These are phyloP conservation scores for Litchi chinensis DNA, from an alignment of 345 rosid genomes.

Conservation along the genomic window DNA sequence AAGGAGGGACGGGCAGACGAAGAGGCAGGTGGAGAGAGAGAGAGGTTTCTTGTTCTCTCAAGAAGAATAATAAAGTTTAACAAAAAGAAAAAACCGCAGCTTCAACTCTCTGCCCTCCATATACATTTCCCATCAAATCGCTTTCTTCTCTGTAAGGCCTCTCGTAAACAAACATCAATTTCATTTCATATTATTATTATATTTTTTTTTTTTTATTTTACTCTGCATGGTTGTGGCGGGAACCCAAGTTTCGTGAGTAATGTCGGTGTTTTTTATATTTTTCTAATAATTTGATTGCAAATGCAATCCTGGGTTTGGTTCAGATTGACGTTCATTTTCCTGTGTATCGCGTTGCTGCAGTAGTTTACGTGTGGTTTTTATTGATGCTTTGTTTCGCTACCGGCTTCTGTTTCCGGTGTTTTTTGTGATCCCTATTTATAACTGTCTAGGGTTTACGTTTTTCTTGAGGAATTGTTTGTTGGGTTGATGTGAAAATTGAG, in stretches of 20 bases:
- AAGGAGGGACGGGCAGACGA: not conserved
- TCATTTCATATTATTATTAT: not conserved
- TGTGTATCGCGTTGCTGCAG: not conserved
- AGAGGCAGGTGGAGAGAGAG: not conserved
- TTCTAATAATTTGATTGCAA: not conserved
- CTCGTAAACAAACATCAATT: not conserved
- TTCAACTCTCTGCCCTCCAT: constrained; percentile 4
- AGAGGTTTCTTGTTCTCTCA: constrained; percentile 6
- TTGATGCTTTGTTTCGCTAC: not conserved
- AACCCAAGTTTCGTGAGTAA: not conserved
- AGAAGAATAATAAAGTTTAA: not conserved
- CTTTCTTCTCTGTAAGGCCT: constrained; percentile 7
- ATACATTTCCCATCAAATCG: not conserved
- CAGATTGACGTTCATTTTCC: not conserved
- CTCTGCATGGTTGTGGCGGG: constrained; percentile 16
- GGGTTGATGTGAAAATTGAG: not conserved
- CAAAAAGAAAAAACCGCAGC: not conserved
- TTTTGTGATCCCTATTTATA: not conserved
- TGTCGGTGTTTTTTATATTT: constrained; percentile 3
- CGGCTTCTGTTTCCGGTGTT: not conserved
- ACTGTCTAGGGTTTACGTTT: constrained; percentile 7
- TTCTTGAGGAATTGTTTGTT: not conserved
- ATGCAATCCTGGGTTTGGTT: constrained; percentile 1
- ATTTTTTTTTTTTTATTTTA: not conserved
- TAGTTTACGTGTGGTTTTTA: not conserved